Base-by-base conservation (phyloP, 805 yeast species). In the Ogataea degrootiae region DNA sequence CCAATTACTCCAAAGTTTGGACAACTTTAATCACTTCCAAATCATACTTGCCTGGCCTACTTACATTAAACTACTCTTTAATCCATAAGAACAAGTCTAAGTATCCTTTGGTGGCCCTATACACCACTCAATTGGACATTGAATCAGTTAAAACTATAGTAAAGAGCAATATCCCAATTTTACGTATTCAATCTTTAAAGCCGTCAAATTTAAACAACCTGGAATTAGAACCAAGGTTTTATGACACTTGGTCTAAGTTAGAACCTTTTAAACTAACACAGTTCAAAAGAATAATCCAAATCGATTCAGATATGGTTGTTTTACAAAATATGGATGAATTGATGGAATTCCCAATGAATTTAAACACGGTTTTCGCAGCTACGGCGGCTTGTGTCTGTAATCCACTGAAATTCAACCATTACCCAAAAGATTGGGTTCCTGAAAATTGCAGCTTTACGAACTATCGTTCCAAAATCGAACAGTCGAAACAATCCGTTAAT, bases 311-410 rank as follows among this genome's bases (percentile, higher is more conserved):
- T 60, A 80, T 81, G 85, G 65, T 79, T 29, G 80, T 80, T 2
- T 47, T 76, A 8, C 65, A 67, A 46, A 80, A 80, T 55, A 77
- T 80, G 80, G 85, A 80, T 60, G 85, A 79, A 55, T 62, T 80
- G 39, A 75, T 80, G 75, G 75, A 73, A 7, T 42, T 77, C 17
- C 69, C 69, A 9, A 58, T 80, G 42, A 59, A 57, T 3, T 53
- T 58, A 9, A 56, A 58, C 2, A 55, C 58, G 5, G 72, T 67
- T 4, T 79, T 80, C 62, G 85, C 83, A 0, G 83, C 84, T 0
- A 60, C 76, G 11, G 80, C 79, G 52, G 84, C 85, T 3, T 80
- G 85, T 61, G 81, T 78, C 21, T 80, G 85, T 62, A 80, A 80
- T 53, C 85, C 85, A 5, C 67, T 72, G 61, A 58, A 70, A 19